phyloP scores from a whole-genome alignment of 345 rosid species.

The Theobroma cacao region DNA sequence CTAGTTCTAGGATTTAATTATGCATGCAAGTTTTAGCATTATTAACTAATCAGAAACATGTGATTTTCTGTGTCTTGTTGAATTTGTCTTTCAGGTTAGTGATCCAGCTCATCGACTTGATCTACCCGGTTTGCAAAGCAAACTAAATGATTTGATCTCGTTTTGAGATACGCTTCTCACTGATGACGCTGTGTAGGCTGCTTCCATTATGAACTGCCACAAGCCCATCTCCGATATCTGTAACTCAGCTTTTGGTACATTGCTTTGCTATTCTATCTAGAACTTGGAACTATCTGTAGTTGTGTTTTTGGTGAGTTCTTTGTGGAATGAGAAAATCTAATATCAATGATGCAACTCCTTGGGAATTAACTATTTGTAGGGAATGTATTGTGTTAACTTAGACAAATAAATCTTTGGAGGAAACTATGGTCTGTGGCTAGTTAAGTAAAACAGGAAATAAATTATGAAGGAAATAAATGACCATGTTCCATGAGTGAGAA shows the following conservation, averaged over 20 bases:
- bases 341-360: not conserved
- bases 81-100: not conserved
- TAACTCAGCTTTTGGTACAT: not conserved
- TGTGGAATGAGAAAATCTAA: not conserved
- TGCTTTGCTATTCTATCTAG: not conserved
- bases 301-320: not conserved
- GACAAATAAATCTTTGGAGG: not conserved
- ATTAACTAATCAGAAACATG: not conserved
- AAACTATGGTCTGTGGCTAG: not conserved
- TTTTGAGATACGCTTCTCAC: not conserved
- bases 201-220: not conserved
- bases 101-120: conserved; percentile 9
- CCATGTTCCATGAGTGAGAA: not conserved
- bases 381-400: not conserved
- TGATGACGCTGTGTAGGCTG: not conserved
- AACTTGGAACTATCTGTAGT: not conserved
- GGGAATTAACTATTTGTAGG: not conserved
- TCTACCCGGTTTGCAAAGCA: conserved; percentile 21
- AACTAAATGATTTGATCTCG: conserved; percentile 7
- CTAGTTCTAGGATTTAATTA: not conserved
- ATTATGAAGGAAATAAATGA: not conserved
- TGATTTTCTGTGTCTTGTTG: not conserved
- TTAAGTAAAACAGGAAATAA: not conserved
- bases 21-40: not conserved
- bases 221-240: not conserved